Evolutionary conservation across 2,329 filamentous ascomycete species (phyloP), one percentile per base, ranked within the genome.

Genomic region (Sporothrix humicola): DNA sequence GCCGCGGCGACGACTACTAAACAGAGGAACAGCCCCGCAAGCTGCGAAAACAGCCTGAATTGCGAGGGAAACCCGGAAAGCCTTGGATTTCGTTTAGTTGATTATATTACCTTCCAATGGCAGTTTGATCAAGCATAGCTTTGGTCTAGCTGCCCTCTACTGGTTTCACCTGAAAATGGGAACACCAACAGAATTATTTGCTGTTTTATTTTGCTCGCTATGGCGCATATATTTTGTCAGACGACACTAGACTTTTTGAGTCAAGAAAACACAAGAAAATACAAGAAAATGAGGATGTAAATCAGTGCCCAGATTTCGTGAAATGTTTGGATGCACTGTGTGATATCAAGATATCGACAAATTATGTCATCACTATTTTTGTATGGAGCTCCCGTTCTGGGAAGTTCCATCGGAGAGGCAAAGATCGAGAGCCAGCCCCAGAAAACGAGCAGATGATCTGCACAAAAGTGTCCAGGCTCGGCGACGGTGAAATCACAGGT

Each of bases 1-100:
- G 92, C 82, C 90, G 93, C 75, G 93, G 93, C 77, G 92, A 96
- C 72, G 93, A 97, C 81, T 97, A 93, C 81, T 97, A 88, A 69
- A 12, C 59, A n/a, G 50, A 15, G 61, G 44, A 26, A 9, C 48
- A 31, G 13, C 26, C 52, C 50, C 48, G 26, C 26, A 48, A 69
- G 48, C 48, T 54, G 48, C 17, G 66, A 69, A 69, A 69, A 3
- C 66, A 69, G 66, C 23, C 17, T 69, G 48, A 15, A 48, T 46
- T 26, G 13, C 42, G 37, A 6, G 54, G 69, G 31, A 37, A 37
- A 71, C 42, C 42, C 37, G 15, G 68, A 23, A 56, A 20, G 31
- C 68, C 50, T 59, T 59, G 54, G 26, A 26, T 42, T 69, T 54
- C 50, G 20, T 61, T 71, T 26, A 13, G 54, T 58, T 56, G 10